These are phyloP conservation scores for Alternaria dauci DNA, from an alignment of 2,329 filamentous ascomycete genomes.

Conservation along the genomic window DNA sequence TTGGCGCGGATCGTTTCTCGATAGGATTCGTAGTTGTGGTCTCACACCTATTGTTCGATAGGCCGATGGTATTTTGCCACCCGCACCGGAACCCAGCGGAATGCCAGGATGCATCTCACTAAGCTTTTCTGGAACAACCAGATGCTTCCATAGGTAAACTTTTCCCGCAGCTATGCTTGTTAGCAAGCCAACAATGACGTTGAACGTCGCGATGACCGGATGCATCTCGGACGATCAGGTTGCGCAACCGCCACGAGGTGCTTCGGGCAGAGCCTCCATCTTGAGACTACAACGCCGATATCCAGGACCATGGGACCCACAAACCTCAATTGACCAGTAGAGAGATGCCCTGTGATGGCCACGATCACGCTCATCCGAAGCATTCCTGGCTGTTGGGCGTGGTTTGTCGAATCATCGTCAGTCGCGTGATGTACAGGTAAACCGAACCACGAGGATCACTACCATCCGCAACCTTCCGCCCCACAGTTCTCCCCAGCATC, in stretches of 20 bases:
- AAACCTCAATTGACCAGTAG: not conserved
- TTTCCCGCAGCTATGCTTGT: not conserved
- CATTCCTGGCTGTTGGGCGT: not conserved
- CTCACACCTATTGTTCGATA: not conserved
- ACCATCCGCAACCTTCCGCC: constrained; percentile 10
- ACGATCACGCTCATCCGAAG: not conserved
- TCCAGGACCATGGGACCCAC: not conserved
- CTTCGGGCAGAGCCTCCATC: not conserved
- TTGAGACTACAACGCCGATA: not conserved
- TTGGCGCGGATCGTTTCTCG: not conserved
- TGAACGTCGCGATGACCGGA: not conserved
- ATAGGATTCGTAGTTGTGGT: not conserved
- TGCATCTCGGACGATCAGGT: not conserved
- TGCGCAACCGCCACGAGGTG: not conserved
- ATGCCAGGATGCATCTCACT: constrained; percentile 1
- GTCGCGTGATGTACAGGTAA: constrained; percentile 1
- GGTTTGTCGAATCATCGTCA: not conserved
- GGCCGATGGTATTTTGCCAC: not conserved
- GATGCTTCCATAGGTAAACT: constrained; percentile 7
- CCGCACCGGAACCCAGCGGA: constrained; percentile 1
- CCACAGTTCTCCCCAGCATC: not conserved
- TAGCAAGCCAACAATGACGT: not conserved
- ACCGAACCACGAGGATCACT: not conserved
- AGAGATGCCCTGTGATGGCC: too few relatives aligned
- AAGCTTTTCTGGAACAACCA: constrained; percentile 5